Conservation (phyloP, 345 rosid genomes). For the Salix dunnii region DNA sequence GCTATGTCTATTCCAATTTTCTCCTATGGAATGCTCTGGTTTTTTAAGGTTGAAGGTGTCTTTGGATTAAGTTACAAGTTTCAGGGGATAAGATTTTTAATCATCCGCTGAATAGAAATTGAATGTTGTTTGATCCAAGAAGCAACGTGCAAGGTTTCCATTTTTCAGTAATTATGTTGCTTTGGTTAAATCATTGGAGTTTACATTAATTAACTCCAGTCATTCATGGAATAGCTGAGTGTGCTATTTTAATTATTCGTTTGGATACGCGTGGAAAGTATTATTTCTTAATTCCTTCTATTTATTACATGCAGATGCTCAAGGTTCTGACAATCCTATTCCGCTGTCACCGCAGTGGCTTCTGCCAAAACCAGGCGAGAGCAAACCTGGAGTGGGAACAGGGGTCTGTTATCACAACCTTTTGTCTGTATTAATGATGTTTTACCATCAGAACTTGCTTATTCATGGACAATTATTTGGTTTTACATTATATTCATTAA, state of each 20-base stretch:
- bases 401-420: constrained; percentile 49
- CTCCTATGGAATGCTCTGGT: background rate
- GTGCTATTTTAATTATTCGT: background rate
- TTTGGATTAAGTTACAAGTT: background rate
- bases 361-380: constrained; percentile 81
- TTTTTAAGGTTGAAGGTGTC: background rate
- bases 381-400: constrained; percentile 64
- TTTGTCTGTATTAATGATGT: background rate
- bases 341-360: constrained; percentile 99
- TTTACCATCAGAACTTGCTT: background rate
- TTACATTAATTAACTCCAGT: background rate
- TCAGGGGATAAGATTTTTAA: background rate
- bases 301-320: constrained; percentile 61
- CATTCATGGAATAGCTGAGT: background rate
- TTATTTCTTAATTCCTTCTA: background rate
- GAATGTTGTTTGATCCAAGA: background rate
- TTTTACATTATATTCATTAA: background rate
- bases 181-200: background rate
- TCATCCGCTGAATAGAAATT: background rate
- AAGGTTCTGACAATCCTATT: constrained; percentile 64
- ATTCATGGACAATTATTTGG: background rate
- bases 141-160: background rate
- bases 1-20: background rate
- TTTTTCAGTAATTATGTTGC: background rate
- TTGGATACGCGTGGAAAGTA: background rate